phyloP scores from a whole-genome alignment of 176 grass and related monocot species.

The Triticum dicoccoides region DNA sequence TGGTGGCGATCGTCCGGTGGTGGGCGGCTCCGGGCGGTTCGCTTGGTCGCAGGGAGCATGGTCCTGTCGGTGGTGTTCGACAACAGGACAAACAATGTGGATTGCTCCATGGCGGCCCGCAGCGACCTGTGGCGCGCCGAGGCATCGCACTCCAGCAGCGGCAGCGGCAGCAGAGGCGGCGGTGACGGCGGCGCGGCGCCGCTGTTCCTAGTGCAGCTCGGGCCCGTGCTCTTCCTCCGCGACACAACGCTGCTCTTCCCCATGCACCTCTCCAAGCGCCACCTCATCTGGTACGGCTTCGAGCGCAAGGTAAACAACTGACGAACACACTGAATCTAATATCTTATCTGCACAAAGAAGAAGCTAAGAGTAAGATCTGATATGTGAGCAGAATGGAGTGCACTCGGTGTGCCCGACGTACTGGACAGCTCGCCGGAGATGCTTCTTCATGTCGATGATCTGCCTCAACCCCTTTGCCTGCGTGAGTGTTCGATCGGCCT shows the following conservation, averaged over 20 bases:
- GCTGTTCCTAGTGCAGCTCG: conserved; percentile 64
- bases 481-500: conserved; percentile 17
- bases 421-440: conserved; percentile 59
- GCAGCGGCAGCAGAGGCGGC: neutral
- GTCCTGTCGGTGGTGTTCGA: conserved; percentile 52
- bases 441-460: conserved; percentile 75
- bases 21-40: conserved; percentile 14
- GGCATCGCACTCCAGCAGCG: conserved; percentile 44
- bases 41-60: conserved; percentile 48
- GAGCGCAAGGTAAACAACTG: too few relatives aligned
- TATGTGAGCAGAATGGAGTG: conserved; percentile 47
- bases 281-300: too few relatives aligned
- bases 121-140: conserved; percentile 62
- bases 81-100: conserved; percentile 51
- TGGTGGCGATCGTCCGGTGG: neutral
- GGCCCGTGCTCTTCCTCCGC: conserved; percentile 60
- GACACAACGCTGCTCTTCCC: conserved; percentile 62
- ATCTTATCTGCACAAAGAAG: too few relatives aligned
- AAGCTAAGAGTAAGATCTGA: too few relatives aligned
- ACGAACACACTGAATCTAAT: too few relatives aligned
- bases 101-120: conserved; percentile 62
- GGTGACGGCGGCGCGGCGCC: neutral
- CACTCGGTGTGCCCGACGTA: conserved; percentile 68
- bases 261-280: too few relatives aligned
- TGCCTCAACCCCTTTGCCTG: conserved; percentile 62